Evolutionary conservation across 805 yeast genomes (phyloP).

Genomic region (Kluyveromyces lactis): DNA sequence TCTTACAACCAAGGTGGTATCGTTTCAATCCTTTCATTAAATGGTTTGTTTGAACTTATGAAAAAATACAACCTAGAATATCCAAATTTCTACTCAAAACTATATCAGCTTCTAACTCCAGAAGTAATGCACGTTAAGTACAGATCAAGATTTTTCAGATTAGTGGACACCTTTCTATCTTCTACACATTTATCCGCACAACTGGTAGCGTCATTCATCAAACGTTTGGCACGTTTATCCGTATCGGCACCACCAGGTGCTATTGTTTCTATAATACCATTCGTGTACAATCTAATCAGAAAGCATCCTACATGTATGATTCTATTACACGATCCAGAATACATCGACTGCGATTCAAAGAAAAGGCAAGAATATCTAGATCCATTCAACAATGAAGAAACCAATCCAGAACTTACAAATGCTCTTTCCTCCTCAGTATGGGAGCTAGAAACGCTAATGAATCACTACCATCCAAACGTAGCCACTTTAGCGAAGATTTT

Average conservation of each 20-base stretch:
- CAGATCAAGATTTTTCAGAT: slow-evolving; percentile 79
- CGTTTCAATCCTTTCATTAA: slow-evolving; percentile 69
- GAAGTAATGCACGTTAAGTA: slow-evolving; percentile 68
- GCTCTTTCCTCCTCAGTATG: slow-evolving; percentile 85
- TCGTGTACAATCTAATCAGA: slow-evolving; percentile 78
- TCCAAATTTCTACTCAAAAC: slow-evolving; percentile 78
- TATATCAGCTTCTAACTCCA: slow-evolving; percentile 73
- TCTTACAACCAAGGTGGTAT: slow-evolving; percentile 60
- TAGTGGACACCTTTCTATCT: slow-evolving; percentile 75
- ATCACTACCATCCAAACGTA: slow-evolving; percentile 92
- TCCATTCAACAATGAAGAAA: slow-evolving; percentile 55
- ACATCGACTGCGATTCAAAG: slow-evolving; percentile 22
- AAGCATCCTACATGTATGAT: slow-evolving; percentile 93
- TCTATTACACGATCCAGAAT: slow-evolving; percentile 52
- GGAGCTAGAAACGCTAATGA: slow-evolving; percentile 75
- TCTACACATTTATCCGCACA: slow-evolving; percentile 82
- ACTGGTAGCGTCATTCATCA: slow-evolving; percentile 83
- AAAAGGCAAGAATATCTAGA: slow-evolving; percentile 38
- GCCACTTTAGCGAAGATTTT: slow-evolving; percentile 85
- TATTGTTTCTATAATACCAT: slow-evolving; percentile 80
- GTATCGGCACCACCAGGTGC: slow-evolving; percentile 82
- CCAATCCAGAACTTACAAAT: slow-evolving; percentile 67
- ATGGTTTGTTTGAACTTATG: slow-evolving; percentile 82
- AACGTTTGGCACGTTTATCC: slow-evolving; percentile 66
- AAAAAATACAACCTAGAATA: slow-evolving; percentile 77